Percentiles rank a stretch among this genome's conserved stretches.
Conservation (phyloP, 2,329 filamentous ascomycete genomes). For the Exophiala sideris region DNA sequence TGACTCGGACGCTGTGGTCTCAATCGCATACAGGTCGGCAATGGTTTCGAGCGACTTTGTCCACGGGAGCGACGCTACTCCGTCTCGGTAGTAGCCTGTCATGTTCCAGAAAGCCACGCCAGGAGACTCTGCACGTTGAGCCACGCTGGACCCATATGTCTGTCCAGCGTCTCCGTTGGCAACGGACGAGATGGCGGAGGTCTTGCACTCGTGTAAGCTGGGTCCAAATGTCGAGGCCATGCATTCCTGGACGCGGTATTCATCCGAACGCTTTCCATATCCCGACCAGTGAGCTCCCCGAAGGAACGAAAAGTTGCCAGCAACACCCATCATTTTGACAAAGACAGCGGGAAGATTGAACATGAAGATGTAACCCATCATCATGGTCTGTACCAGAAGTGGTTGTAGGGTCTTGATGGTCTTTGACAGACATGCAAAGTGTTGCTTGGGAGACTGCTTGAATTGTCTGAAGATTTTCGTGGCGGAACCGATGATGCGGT, state of each 20-base stretch:
- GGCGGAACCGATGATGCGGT: conserved; percentile 40
- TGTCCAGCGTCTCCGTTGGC: conserved; percentile 27
- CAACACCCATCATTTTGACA: conserved; percentile 42
- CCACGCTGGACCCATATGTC: conserved; percentile 42
- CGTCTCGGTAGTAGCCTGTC: conserved; percentile 54
- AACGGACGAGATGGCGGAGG: conserved; percentile 14
- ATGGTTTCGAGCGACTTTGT: conserved; percentile 51
- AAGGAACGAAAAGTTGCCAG: conserved; percentile 51
- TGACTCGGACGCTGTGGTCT: conserved; percentile 26
- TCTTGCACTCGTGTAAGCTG: conserved; percentile 43
- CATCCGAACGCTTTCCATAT: conserved; percentile 35
- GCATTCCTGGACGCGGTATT: conserved; percentile 42
- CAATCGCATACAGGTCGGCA: conserved; percentile 45
- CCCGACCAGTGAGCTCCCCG: conserved; percentile 40
- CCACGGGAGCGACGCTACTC: conserved; percentile 46
- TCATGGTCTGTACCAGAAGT: conserved; percentile 45
- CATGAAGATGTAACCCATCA: conserved; percentile 55
- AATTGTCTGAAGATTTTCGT: conserved; percentile 52
- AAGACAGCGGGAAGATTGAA: conserved; percentile 50
- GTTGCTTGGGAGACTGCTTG: conserved; percentile 41
- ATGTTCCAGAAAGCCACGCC: conserved; percentile 50
- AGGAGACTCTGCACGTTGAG: conserved; percentile 34
- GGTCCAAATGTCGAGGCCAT: conserved; percentile 54
- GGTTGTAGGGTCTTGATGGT: conserved; percentile 45
- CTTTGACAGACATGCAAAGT: conserved; percentile 44